These are phyloP conservation scores for Dactylellina cionopaga DNA, from an alignment of 2,329 filamentous ascomycete species.

Conservation along the genomic window DNA sequence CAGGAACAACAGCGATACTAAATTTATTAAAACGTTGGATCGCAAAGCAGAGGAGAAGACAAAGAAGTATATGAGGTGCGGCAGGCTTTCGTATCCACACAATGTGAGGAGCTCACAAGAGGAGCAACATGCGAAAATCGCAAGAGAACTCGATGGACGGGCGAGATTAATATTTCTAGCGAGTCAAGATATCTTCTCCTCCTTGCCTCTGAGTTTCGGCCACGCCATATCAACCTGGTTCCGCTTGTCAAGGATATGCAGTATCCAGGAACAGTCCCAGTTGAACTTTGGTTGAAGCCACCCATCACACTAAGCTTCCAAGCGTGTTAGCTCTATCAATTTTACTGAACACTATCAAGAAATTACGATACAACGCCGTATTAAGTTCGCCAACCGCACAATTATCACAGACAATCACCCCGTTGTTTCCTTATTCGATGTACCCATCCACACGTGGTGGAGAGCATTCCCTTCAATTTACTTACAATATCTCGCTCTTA, in stretches of 20 bases:
- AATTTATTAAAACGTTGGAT: constrained; percentile 19
- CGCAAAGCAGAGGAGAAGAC: not conserved
- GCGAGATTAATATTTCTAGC: constrained; percentile 41
- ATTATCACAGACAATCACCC: constrained; percentile 40
- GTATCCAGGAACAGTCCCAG: constrained; percentile 21
- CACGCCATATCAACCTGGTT: constrained; percentile 46
- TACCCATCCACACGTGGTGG: not conserved
- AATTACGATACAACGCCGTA: constrained; percentile 45
- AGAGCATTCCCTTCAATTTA: not conserved
- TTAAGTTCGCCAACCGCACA: constrained; percentile 28
- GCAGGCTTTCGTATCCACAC: constrained; percentile 12
- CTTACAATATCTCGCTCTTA: not conserved
- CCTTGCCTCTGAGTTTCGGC: constrained; percentile 18
- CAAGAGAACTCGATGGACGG: constrained; percentile 5
- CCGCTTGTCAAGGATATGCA: constrained; percentile 35
- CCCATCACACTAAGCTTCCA: constrained; percentile 15
- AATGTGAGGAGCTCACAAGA: not conserved
- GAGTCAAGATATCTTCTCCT: constrained; percentile 16
- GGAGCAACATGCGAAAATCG: not conserved
- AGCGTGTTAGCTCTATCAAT: not conserved
- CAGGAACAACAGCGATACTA: constrained; percentile 12
- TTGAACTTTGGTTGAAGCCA: constrained; percentile 22
- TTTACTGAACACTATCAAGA: constrained; percentile 30
- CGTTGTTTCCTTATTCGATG: constrained; percentile 28
- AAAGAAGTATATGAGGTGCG: constrained; percentile 4